These are phyloP conservation scores for Rhododendron vialii DNA, from an alignment of 148 eudicot genomes.

Conservation along the genomic window DNA sequence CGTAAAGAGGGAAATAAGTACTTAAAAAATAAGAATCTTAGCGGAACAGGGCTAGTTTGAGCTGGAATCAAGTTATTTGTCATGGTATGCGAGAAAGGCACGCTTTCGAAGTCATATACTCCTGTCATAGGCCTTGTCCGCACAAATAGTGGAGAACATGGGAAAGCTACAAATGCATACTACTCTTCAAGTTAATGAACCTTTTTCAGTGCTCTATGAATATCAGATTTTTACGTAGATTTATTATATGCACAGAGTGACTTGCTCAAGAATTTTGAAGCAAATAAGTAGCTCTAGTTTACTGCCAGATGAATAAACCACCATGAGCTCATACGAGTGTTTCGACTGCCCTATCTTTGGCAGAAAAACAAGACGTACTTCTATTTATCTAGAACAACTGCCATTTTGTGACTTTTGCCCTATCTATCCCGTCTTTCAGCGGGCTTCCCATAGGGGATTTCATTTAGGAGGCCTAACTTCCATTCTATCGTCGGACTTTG, in stretches of 20 bases:
- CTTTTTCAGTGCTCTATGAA: background rate
- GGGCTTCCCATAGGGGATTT: background rate
- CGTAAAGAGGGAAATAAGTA: too few relatives aligned
- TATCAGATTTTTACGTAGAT: too few relatives aligned
- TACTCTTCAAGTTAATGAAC: background rate
- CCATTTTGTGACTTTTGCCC: background rate
- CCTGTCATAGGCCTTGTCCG: background rate
- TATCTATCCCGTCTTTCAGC: background rate
- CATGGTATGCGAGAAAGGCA: background rate
- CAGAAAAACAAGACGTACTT: too few relatives aligned
- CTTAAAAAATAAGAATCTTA: too few relatives aligned
- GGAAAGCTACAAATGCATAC: background rate
- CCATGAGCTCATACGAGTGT: background rate
- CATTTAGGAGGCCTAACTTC: background rate
- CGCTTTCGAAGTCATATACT: background rate
- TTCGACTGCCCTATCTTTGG: background rate
- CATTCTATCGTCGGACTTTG: background rate
- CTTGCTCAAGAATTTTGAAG: too few relatives aligned
- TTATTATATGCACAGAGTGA: too few relatives aligned
- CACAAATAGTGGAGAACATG: background rate
- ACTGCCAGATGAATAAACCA: background rate
- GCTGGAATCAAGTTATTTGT: background rate
- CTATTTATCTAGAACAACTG: background rate
- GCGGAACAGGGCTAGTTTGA: background rate
- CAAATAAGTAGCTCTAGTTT: background rate